Evolutionary conservation across 345 rosid species (phyloP).

Genomic region (Arabis alpina): DNA sequence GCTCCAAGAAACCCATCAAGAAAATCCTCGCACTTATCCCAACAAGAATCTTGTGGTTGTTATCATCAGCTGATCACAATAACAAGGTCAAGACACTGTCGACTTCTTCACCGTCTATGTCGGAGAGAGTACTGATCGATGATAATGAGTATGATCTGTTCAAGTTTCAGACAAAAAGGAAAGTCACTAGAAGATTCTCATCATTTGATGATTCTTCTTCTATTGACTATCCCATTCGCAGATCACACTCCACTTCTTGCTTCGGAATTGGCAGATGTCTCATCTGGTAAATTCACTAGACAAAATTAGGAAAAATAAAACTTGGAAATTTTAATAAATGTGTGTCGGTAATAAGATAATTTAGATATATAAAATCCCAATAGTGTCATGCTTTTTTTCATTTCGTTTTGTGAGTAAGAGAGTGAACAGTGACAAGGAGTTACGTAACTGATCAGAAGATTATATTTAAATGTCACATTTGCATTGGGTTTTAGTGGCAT

Average conservation of each 20-base stretch:
- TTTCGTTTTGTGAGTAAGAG: not conserved
- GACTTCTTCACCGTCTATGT: conserved; percentile 28
- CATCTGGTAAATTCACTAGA: conserved; percentile 11
- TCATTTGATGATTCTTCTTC: conserved; percentile 34
- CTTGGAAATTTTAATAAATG: not conserved
- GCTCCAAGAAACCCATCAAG: conserved; percentile 31
- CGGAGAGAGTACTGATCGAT: conserved; percentile 37
- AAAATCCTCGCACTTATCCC: conserved; percentile 26
- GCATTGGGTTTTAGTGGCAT: conserved; percentile 19
- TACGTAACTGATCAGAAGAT: conserved; percentile 15
- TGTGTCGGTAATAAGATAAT: conserved; percentile 31
- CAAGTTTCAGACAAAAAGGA: conserved; percentile 32
- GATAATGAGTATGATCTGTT: conserved; percentile 35
- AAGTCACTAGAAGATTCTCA: conserved; percentile 24
- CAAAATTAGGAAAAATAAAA: conserved; percentile 15
- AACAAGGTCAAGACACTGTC: conserved; percentile 36
- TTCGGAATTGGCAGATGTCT: conserved; percentile 30
- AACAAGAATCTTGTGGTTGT: conserved; percentile 28
- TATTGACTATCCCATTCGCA: conserved; percentile 26
- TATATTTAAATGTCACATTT: not conserved
- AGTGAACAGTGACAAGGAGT: conserved; percentile 6
- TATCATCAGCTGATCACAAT: conserved; percentile 14
- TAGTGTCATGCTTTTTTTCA: conserved; percentile 7
- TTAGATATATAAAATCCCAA: not conserved
- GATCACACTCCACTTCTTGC: conserved; percentile 34